These are phyloP conservation scores for Gyromitra esculenta DNA, from an alignment of 2,329 filamentous ascomycete genomes.

Conservation along the genomic window DNA sequence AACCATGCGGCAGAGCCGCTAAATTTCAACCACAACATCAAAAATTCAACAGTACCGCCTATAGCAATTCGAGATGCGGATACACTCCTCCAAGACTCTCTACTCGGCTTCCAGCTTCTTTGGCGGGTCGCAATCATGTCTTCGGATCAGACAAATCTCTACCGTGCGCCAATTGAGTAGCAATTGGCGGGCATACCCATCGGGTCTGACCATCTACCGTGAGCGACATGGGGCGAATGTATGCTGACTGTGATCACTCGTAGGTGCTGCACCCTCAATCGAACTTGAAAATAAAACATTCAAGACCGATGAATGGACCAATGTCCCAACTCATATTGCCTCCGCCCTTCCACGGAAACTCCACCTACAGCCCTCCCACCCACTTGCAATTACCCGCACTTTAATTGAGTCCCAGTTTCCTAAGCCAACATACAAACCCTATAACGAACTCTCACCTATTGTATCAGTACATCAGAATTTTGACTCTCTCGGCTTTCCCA, in stretches of 20 bases:
- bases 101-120: conserved; percentile 20
- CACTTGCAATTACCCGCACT: conserved; percentile 86
- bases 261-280: conserved; percentile 60
- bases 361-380: conserved; percentile 92
- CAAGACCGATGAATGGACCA: conserved; percentile 81
- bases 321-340: conserved; percentile 79
- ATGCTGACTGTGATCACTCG: conserved; percentile 7
- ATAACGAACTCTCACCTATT: conserved; percentile 82
- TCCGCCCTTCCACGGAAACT: conserved; percentile 77
- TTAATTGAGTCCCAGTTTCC: conserved; percentile 93
- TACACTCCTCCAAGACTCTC: conserved; percentile 28
- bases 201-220: conserved; percentile 40
- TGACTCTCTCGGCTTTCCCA: conserved; percentile 91
- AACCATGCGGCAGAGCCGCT: conserved; percentile 34
- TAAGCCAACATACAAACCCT: conserved; percentile 73
- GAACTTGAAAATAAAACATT: conserved; percentile 73
- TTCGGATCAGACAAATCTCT: conserved; percentile 38
- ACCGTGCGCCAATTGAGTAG: conserved; percentile 19
- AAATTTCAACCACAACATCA: conserved; percentile 28
- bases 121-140: conserved; percentile 2
- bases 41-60: conserved; percentile 15
- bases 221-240: background rate
- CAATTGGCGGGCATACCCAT: conserved; percentile 39
- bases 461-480: conserved; percentile 91
- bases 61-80: conserved; percentile 32